Percentiles rank a stretch among this genome's conserved stretches.
phyloP scores from a whole-genome alignment of 495 filamentous ascomycete species.

The Tetracladium setigerum region DNA sequence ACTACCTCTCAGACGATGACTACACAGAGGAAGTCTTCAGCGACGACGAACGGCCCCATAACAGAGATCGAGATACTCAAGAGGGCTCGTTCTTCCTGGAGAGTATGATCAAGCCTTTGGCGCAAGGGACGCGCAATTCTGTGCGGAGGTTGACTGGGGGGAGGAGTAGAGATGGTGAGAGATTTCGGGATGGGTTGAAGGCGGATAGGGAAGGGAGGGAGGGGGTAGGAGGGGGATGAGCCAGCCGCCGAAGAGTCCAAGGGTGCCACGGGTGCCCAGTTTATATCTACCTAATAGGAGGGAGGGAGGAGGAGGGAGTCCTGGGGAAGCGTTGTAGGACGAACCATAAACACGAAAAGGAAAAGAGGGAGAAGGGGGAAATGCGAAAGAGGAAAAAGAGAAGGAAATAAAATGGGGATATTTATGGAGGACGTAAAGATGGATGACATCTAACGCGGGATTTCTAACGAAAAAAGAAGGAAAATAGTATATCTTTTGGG shows the following conservation, averaged over 20 bases:
- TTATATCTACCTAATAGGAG: constrained; percentile 35
- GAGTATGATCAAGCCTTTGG: constrained; percentile 52
- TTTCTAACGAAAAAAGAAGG: too few species aligned
- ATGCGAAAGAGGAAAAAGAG: too few species aligned
- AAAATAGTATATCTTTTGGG: too few species aligned
- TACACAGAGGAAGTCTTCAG: constrained; percentile 44
- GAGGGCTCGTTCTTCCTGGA: constrained; percentile 56
- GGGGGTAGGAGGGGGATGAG: constrained; percentile 24
- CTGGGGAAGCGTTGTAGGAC: background rate
- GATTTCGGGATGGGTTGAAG: constrained; percentile 49
- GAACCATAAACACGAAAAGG: too few species aligned
- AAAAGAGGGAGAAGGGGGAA: too few species aligned
- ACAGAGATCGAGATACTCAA: constrained; percentile 12
- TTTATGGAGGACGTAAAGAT: too few species aligned
- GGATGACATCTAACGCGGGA: too few species aligned
- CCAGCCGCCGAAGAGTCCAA: constrained; percentile 39
- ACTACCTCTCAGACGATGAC: constrained; percentile 48
- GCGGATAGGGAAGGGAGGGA: constrained; percentile 33
- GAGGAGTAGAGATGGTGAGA: constrained; percentile 51
- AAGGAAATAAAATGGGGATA: too few species aligned
- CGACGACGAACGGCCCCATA: constrained; percentile 34
- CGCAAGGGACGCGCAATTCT: constrained; percentile 46
- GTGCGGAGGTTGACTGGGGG: constrained; percentile 63
- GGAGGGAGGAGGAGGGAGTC: constrained; percentile 7
- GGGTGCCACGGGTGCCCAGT: constrained; percentile 57